Base-by-base conservation (phyloP, 176 grass and related monocot species). In the Areca catechu region DNA sequence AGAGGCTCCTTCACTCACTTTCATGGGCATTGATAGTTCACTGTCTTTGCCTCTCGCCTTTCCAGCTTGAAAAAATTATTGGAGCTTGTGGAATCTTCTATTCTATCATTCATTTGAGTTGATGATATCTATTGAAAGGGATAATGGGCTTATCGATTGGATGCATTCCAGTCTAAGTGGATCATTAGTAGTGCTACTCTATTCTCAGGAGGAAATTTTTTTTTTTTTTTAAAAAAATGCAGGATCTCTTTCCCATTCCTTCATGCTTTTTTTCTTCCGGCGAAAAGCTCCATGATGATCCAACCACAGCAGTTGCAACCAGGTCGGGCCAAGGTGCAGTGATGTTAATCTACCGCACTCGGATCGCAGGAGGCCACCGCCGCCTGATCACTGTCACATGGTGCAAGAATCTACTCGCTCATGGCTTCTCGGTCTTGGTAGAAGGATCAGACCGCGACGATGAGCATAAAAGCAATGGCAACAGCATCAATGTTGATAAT, bases 361-460 rank as follows among this genome's bases (percentile, higher is more conserved):
- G 74, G 49, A 85, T 95, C 53, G 76, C 78, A 4, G 85, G 85
- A 4, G 85, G 85, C 19, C 69, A 68, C 14, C 63, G 77, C 69
- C 71, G 72, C 37, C 69, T 89, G 19, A 78, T 95, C 50, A 96
- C 91, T 25, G 72, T 96, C 3, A 84, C 80, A 0, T 96, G 91
- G 91, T 90, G 82, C 71, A 82, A 82, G 71, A 89, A 89, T 63
- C 76, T 96, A 18, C 79, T 96, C 48, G 74, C 76, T 20, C 91
- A 96, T 43, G 80, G 86, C 68, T 63, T 96, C 57, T 76, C 86
- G 4, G 83, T 96, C 22, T 85, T 80, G 15, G 76, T 96, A 55
- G 76, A 90, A 18, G 77, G 79, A 4, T 84, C 91, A 5, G 66
- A 68, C 0, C 59, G 61, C 21, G 52, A 61, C 56, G 76, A 77